Evolutionary conservation across 2,329 filamentous ascomycete species (phyloP).

Genomic region (Penicillium glabrum): DNA sequence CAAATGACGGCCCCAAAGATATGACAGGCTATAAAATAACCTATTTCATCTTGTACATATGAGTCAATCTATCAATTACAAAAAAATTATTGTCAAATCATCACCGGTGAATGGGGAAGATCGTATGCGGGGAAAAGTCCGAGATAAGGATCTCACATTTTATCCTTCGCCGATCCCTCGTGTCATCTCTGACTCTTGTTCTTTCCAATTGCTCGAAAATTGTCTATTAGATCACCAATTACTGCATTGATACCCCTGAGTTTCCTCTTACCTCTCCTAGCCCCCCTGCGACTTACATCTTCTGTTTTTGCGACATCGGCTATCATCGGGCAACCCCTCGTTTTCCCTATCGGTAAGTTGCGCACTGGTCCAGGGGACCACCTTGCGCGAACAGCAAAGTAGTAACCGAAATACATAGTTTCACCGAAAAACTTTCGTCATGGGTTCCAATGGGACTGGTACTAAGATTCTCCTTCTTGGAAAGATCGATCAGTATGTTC

Average conservation of each 20-base stretch:
- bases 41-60: too few species aligned
- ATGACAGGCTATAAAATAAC: too few species aligned
- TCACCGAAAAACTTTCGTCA: background rate
- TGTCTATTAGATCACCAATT: background rate
- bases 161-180: background rate
- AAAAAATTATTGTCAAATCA: background rate
- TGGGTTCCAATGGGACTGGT: constrained; percentile 29
- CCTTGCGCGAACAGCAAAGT: background rate
- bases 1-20: too few species aligned
- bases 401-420: background rate
- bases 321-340: background rate
- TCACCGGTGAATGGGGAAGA: background rate
- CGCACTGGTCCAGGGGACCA: background rate
- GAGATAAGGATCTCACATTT: constrained; percentile 5
- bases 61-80: background rate
- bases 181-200: background rate
- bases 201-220: constrained; percentile 3
- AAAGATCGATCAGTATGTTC: constrained; percentile 61
- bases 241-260: background rate
- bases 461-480: constrained; percentile 65
- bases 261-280: background rate
- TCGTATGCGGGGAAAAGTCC: constrained; percentile 15
- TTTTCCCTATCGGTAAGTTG: constrained; percentile 14
- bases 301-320: background rate
- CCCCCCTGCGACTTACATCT: background rate